Percentiles rank a stretch among this genome's conserved stretches.
phyloP scores from a whole-genome alignment of 768 basidiomycete species.

The Trametopsis cervina region DNA sequence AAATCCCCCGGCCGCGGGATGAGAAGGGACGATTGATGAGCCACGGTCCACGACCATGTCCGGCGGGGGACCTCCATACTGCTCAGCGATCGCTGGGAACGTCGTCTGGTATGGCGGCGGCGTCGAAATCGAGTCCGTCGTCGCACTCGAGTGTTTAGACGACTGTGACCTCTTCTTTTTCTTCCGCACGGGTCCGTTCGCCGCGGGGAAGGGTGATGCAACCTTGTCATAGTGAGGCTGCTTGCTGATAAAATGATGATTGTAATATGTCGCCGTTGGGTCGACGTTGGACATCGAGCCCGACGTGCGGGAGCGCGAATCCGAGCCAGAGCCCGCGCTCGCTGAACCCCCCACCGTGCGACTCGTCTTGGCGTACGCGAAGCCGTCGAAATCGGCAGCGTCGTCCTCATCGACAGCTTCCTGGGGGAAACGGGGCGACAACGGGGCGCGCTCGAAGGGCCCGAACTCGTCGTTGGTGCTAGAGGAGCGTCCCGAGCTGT shows the following conservation, averaged over 20 bases:
- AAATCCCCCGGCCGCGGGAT: conserved; percentile 21
- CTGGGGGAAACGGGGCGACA: conserved; percentile 23
- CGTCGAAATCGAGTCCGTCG: conserved; percentile 36
- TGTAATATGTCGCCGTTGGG: conserved; percentile 21
- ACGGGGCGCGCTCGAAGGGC: conserved; percentile 20
- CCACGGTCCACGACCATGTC: neutral
- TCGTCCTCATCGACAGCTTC: conserved; percentile 44
- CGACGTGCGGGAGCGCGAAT: conserved; percentile 58
- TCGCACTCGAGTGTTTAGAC: conserved; percentile 18
- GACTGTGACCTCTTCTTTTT: conserved; percentile 18
- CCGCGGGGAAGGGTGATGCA: conserved; percentile 6
- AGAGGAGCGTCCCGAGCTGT: conserved; percentile 16
- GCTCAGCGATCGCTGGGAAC: conserved; percentile 24
- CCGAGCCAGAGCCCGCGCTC: conserved; percentile 40
- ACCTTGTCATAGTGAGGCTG: conserved; percentile 13
- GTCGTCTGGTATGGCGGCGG: conserved; percentile 32
- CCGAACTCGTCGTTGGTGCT: conserved; percentile 22
- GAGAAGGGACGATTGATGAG: neutral
- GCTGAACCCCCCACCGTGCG: conserved; percentile 26
- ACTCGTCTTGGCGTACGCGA: conserved; percentile 36
- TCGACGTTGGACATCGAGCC: conserved; percentile 33
- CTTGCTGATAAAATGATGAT: conserved; percentile 21
- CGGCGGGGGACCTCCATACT: conserved; percentile 14
- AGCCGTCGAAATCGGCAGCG: conserved; percentile 59
- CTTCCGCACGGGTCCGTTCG: conserved; percentile 3